Conservation (phyloP, 139 green algal species). For the Chlamydomonas applanata region DNA sequence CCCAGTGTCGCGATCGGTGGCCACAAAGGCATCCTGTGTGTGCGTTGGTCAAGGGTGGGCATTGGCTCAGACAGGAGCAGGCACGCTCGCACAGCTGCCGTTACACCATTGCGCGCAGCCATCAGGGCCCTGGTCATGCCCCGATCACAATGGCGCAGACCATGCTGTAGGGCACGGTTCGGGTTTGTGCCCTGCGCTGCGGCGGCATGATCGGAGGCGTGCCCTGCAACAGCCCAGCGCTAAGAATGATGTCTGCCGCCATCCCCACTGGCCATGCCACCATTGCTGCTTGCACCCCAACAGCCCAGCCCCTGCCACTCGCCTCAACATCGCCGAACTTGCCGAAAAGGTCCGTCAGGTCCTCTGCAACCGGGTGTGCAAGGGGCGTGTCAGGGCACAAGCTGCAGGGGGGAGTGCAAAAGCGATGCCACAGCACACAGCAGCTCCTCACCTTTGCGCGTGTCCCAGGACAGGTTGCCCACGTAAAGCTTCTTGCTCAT, state of each 20-base stretch:
- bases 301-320: no score
- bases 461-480: conserved; percentile 72
- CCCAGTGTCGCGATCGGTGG: conserved; percentile 64
- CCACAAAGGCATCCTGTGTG: conserved; percentile 44
- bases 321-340: conserved; percentile 57
- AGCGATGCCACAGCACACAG: no score
- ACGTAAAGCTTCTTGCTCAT: conserved; percentile 27
- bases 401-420: no score
- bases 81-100: no score
- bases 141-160: neutral
- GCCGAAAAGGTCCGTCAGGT: conserved; percentile 57
- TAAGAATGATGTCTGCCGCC: no score
- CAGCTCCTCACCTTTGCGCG: conserved; percentile 14
- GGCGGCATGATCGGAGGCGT: no score
- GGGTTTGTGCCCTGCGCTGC: no score
- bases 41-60: neutral
- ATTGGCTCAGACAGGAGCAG: neutral
- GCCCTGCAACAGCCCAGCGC: no score
- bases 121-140: neutral
- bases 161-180: no score
- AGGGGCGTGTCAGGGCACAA: no score
- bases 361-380: neutral
- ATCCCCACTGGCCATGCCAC: no score
- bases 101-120: neutral
- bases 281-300: no score